phyloP scores from a whole-genome alignment of 2,329 filamentous ascomycete genomes.

The Pseudohalonectria lignicola region DNA sequence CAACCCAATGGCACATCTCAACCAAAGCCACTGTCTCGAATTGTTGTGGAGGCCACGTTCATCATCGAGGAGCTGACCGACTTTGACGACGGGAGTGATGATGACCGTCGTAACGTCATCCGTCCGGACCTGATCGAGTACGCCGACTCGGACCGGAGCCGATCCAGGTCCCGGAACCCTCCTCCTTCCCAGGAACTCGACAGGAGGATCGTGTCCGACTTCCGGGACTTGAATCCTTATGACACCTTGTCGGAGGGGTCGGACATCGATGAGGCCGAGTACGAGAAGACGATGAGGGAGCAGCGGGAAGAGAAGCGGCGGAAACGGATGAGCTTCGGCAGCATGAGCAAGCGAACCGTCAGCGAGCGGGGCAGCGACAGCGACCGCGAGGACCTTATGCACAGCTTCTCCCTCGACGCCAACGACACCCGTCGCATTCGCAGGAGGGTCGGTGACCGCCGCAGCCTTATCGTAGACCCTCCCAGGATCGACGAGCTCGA shows the following conservation, averaged over 20 bases:
- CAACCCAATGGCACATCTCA: too few relatives aligned
- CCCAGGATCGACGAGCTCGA: conserved; percentile 42
- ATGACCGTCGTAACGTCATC: conserved; percentile 28
- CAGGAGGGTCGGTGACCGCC: conserved; percentile 32
- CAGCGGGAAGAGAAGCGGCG: conserved; percentile 31
- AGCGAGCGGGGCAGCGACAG: conserved; percentile 40
- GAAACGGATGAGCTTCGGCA: conserved; percentile 37
- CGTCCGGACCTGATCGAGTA: conserved; percentile 35
- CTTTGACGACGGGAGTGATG: too few relatives aligned
- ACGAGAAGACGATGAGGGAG: conserved; percentile 12
- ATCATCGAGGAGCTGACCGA: conserved; percentile 3
- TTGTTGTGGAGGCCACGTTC: conserved; percentile 16
- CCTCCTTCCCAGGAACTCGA: conserved; percentile 23
- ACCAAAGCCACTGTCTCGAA: conserved; percentile 1
- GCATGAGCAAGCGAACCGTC: conserved; percentile 42
- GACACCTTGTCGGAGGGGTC: conserved; percentile 23
- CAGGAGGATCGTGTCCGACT: conserved; percentile 28
- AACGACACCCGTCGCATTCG: conserved; percentile 27
- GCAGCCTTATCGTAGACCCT: conserved; percentile 34
- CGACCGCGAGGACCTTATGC: conserved; percentile 23
- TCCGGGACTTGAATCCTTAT: conserved; percentile 27
- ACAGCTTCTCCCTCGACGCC: conserved; percentile 22
- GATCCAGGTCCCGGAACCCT: conserved; percentile 10
- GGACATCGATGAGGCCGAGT: conserved; percentile 25
- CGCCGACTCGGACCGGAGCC: conserved; percentile 16